These are phyloP conservation scores for Macrophomina pseudophaseolina DNA, from an alignment of 2,329 filamentous ascomycete genomes.

Conservation along the genomic window DNA sequence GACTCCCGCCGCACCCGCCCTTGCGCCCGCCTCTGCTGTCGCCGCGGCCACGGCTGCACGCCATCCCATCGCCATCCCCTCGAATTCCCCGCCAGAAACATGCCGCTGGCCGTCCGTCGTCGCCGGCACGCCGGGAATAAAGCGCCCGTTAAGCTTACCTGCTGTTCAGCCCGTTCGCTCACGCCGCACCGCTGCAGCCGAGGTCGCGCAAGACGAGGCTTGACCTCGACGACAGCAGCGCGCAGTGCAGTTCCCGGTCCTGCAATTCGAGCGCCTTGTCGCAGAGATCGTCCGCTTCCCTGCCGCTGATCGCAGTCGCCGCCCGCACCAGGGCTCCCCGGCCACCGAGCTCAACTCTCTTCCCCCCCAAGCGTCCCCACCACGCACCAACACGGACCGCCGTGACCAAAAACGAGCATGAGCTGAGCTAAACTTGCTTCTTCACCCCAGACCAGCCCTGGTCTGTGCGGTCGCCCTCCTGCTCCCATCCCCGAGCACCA, in stretches of 20 bases:
- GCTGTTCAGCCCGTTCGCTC: background rate
- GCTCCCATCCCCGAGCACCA: conserved; percentile 5
- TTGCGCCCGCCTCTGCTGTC: background rate
- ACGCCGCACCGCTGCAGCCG: conserved; percentile 3
- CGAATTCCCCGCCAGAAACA: conserved; percentile 11
- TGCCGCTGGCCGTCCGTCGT: background rate
- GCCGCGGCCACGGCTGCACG: background rate
- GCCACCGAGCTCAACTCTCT: background rate
- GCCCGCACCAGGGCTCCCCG: conserved; percentile 10
- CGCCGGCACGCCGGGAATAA: background rate
- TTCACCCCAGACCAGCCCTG: background rate
- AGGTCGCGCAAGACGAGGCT: conserved; percentile 4
- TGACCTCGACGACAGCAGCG: background rate
- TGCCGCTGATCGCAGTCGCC: conserved; percentile 20
- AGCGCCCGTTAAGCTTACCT: conserved; percentile 5
- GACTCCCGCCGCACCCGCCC: background rate
- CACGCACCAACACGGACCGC: conserved; percentile 1
- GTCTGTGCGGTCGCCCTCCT: conserved; percentile 1
- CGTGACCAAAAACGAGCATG: conserved; percentile 1
- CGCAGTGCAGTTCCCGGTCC: conserved; percentile 1
- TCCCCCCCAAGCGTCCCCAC: conserved; percentile 4
- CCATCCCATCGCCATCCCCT: background rate
- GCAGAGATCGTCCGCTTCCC: conserved; percentile 17
- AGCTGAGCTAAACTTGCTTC: conserved; percentile 7
- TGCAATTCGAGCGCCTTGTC: conserved; percentile 16